phyloP scores from a whole-genome alignment of 1,284 basidiomycete genomes.

The Ganoderma multipileum region DNA sequence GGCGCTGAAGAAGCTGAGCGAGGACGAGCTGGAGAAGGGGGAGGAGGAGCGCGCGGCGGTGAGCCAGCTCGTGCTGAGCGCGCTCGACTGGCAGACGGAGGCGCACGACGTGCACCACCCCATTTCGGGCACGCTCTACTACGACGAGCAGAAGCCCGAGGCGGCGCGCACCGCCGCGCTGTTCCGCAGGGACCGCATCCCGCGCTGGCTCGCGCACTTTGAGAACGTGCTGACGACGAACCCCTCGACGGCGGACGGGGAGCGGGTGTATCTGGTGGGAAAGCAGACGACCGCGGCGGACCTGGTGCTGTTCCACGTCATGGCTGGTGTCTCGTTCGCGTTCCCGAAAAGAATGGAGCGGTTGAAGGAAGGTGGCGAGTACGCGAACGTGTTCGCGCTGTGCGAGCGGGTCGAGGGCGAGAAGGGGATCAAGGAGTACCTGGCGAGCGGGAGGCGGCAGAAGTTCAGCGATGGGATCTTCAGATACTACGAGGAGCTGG shows the following conservation, averaged over 20 bases:
- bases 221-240: slow-evolving; percentile 44
- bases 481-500: slow-evolving; percentile 55
- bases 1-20: slow-evolving; percentile 21
- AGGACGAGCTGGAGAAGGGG: slow-evolving; percentile 33
- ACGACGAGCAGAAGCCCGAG: slow-evolving; percentile 56
- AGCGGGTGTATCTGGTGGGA: slow-evolving; percentile 46
- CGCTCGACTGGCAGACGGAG: slow-evolving; percentile 52
- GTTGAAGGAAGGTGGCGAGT: slow-evolving; percentile 39
- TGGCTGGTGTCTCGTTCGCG: slow-evolving; percentile 50
- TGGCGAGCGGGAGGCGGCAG: slow-evolving; percentile 47
- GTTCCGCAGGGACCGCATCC: slow-evolving; percentile 50
- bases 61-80: slow-evolving; percentile 51
- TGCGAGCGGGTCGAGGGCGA: slow-evolving; percentile 42
- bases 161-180: slow-evolving; percentile 41
- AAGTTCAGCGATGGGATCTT: slow-evolving; percentile 51
- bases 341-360: slow-evolving; percentile 50
- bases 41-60: slow-evolving; percentile 42
- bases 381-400: slow-evolving; percentile 43
- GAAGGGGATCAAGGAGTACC: slow-evolving; percentile 49
- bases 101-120: slow-evolving; percentile 48
- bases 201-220: slow-evolving; percentile 54
- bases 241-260: slow-evolving; percentile 32
- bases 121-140: slow-evolving; percentile 43
- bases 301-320: slow-evolving; percentile 52
- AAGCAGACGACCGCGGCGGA: slow-evolving; percentile 53